Base-by-base conservation (phyloP, 352 stramenopile species). In the Globisporangium recalcitrans region DNA sequence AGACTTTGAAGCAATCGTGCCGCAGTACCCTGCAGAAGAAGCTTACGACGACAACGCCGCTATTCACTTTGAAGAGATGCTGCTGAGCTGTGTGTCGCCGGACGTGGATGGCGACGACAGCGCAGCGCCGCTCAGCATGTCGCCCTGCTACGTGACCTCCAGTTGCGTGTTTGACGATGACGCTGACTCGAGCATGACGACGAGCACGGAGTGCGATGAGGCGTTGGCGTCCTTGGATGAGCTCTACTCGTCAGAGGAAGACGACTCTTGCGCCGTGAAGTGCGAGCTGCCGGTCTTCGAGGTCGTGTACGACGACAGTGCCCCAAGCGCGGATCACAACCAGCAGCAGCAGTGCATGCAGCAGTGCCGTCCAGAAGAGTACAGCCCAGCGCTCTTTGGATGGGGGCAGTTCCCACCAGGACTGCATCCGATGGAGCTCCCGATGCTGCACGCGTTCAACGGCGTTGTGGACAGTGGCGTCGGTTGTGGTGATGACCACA, bases 31-130 rank as follows among this genome's bases (percentile, higher is more conserved):
- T 19, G 34, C 4, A 4, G 52, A 55, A 19, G 54, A 58, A 21
- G 51, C 22, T 19, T 47, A 42, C 19, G 32, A 36, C 13, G 22
- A 44, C 42, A 53, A 48, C 21, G 54, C 34, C 24, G 52, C 60
- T 4, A 53, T 65, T 21, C 36, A 60, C 42, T 60, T 60, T 55
- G 40, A 60, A 16, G 52, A 61, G 21, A 46, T 60, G 27, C 10
- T 60, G 9, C 19, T 47, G 19, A 48, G 31, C 42, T 57, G 52
- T 29, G 52, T 51, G 16, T 36, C 60, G 42, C 22, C 60, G 8
- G 31, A 42, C 21, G n/a, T 42, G 3, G 38, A 53, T n/a, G 27
- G 22, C 36, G 14, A 42, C 16, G 16, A 46, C 38, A 22, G 38
- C 16, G 19, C 16, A 11, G 19, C 19, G 16, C 38, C 38, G 16